These are phyloP conservation scores for Termitomyces sp. DNA, from an alignment of 768 basidiomycete genomes.

Conservation along the genomic window DNA sequence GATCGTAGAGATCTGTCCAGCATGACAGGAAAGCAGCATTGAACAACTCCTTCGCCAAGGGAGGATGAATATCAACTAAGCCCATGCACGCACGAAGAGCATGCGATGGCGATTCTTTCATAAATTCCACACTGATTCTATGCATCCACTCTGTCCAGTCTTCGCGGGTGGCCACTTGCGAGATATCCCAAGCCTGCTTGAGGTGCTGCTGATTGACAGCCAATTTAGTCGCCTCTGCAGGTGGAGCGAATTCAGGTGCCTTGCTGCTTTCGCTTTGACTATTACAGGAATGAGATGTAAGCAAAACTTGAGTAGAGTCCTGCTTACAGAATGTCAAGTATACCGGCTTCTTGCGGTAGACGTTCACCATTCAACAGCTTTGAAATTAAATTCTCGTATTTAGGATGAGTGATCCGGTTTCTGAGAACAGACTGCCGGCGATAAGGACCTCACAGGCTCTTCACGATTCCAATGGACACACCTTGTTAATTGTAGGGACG, in stretches of 20 bases:
- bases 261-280: conserved; percentile 59
- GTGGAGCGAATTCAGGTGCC: conserved; percentile 72
- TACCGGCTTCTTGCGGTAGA: conserved; percentile 79
- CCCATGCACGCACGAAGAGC: conserved; percentile 97
- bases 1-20: conserved; percentile 93
- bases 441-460: background rate
- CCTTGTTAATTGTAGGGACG: conserved; percentile 96
- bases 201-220: conserved; percentile 96
- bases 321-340: conserved; percentile 63
- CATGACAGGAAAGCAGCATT: conserved; percentile 98
- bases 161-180: conserved; percentile 67
- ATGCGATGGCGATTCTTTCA: conserved; percentile 97
- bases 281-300: conserved; percentile 4
- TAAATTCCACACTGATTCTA: conserved; percentile 87
- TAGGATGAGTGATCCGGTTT: conserved; percentile 72
- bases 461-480: conserved; percentile 24
- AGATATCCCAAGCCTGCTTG: conserved; percentile 94
- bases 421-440: conserved; percentile 62
- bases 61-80: conserved; percentile 86
- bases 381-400: conserved; percentile 84
- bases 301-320: background rate
- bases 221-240: conserved; percentile 84
- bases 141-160: conserved; percentile 98
- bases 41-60: conserved; percentile 91
- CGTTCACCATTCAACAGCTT: conserved; percentile 92